phyloP scores from a whole-genome alignment of 176 grass and related monocot genomes.

The Luzula sylvatica region DNA sequence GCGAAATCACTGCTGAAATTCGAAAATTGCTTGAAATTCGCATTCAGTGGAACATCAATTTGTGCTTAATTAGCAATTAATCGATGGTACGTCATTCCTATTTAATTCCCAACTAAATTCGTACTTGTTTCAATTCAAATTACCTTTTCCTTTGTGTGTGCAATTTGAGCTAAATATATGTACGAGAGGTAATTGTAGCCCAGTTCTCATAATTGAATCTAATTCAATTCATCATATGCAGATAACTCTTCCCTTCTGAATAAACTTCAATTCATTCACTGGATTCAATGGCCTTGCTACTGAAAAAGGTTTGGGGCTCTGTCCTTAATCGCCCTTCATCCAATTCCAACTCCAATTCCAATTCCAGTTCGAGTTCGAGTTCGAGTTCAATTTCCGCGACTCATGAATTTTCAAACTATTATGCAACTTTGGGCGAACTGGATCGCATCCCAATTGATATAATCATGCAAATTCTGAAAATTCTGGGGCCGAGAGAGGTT shows the following conservation, averaged over 20 bases:
- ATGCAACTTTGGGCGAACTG: constrained; percentile 40
- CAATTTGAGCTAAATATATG: no score
- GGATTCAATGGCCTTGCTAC: constrained; percentile 37
- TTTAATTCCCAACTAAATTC: no score
- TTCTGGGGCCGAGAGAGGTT: constrained; percentile 50
- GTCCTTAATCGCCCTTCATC: constrained; percentile 33
- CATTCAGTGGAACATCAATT: no score
- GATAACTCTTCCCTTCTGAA: neutral
- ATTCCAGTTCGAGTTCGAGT: constrained; percentile 9
- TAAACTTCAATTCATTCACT: neutral
- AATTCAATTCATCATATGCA: neutral
- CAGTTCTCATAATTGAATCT: neutral
- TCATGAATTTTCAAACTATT: neutral
- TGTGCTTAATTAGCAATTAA: no score
- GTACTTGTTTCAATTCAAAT: no score
- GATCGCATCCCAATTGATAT: constrained; percentile 66
- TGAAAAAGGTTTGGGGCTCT: constrained; percentile 61
- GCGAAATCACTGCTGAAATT: no score
- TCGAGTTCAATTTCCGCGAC: neutral
- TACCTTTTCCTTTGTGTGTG: no score
- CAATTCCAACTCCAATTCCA: constrained; percentile 5
- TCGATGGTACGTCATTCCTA: no score
- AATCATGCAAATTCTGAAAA: constrained; percentile 60
- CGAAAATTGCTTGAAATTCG: no score
- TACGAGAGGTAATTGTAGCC: no score